These are phyloP conservation scores for Heliocybe sulcata DNA, from an alignment of 1,284 basidiomycete species.

Conservation along the genomic window DNA sequence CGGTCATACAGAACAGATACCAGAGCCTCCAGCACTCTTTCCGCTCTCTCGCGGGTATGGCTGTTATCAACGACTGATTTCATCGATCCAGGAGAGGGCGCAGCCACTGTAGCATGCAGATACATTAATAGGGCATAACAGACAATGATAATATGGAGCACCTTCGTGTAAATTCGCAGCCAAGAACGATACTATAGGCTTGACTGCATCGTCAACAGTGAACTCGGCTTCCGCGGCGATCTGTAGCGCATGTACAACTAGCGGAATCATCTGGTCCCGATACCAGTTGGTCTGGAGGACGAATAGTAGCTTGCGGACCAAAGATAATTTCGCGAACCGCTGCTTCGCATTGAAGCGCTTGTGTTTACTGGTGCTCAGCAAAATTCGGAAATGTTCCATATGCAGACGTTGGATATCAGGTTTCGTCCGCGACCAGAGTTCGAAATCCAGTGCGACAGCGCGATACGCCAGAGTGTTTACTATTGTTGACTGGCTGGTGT, in stretches of 20 bases:
- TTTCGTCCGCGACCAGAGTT: constrained; percentile 77
- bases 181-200: constrained; percentile 80
- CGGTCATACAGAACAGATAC: constrained; percentile 49
- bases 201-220: constrained; percentile 67
- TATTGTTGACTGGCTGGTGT: constrained; percentile 66
- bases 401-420: constrained; percentile 70
- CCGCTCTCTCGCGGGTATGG: constrained; percentile 46
- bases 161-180: constrained; percentile 78
- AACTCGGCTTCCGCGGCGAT: constrained; percentile 55
- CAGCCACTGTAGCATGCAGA: constrained; percentile 21
- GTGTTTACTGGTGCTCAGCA: constrained; percentile 68
- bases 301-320: constrained; percentile 77
- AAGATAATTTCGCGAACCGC: constrained; percentile 41
- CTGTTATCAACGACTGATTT: constrained; percentile 45
- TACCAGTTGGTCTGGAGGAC: constrained; percentile 78
- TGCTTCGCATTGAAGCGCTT: constrained; percentile 68
- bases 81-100: constrained; percentile 46
- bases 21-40: constrained; percentile 53
- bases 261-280: constrained; percentile 28
- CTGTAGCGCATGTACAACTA: constrained; percentile 54
- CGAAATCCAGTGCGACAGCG: constrained; percentile 82
- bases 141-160: constrained; percentile 23
- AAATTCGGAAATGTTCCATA: constrained; percentile 73
- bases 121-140: constrained; percentile 14
- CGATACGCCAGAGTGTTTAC: constrained; percentile 80